Evolutionary conservation across 2,329 filamentous ascomycete species (phyloP).

Genomic region (Aspergillus felis): DNA sequence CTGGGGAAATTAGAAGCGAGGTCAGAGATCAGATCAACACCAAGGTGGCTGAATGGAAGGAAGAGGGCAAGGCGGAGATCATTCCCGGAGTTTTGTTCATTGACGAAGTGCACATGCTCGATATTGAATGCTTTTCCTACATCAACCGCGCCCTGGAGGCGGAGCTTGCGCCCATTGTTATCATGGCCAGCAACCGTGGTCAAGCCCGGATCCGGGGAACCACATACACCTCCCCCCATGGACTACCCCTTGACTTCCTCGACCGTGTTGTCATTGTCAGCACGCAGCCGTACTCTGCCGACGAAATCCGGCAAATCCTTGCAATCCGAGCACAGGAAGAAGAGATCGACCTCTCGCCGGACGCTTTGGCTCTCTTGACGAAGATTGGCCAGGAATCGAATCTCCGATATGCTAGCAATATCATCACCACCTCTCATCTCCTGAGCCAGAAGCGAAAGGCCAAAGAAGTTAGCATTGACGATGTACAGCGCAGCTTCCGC

Average conservation of each 20-base stretch:
- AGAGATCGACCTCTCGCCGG: conserved; percentile 84
- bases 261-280: conserved; percentile 95
- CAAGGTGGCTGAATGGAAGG: conserved; percentile 98
- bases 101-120: conserved; percentile 99
- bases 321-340: conserved; percentile 92
- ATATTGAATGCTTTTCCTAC: conserved; percentile 98
- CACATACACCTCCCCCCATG: conserved; percentile 88
- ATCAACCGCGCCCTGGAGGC: conserved; percentile 96
- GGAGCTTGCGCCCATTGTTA: conserved; percentile 92
- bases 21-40: conserved; percentile 99
- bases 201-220: conserved; percentile 89
- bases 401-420: conserved; percentile 92
- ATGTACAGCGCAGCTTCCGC: conserved; percentile 89
- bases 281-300: conserved; percentile 75
- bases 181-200: conserved; percentile 98
- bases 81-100: conserved; percentile 97
- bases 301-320: conserved; percentile 90
- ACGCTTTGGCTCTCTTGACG: conserved; percentile 86
- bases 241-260: conserved; percentile 89
- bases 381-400: conserved; percentile 94
- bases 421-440: conserved; percentile 91
- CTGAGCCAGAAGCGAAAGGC: conserved; percentile 80
- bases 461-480: conserved; percentile 77
- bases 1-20: conserved; percentile 94
- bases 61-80: conserved; percentile 98